Base-by-base conservation (phyloP, 2,329 filamentous ascomycete genomes). In the Alternaria arbusti region DNA sequence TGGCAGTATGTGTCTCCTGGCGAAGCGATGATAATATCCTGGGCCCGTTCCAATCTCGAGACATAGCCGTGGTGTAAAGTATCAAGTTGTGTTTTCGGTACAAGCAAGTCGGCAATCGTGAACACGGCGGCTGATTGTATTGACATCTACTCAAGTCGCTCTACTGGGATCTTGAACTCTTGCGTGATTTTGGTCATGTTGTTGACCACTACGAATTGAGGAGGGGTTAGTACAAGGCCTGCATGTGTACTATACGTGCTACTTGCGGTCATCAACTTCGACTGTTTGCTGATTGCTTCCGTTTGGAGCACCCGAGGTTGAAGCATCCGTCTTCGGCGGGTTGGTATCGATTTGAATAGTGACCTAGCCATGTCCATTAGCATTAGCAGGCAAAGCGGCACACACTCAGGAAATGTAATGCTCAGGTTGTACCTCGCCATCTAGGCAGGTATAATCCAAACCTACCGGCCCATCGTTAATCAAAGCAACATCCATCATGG, bases 401-500 rank as follows among this genome's bases (percentile, higher is more conserved):
- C 22, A 50, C 28, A 28, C 17, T 45, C 56, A 22, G 54, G 25
- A 50, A 47, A 51, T 50, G 25, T 43, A 51, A 65, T 68, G 63
- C 61, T 70, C 74, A 72, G 76, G 73, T 72, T 81, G 76, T 86
- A 87, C 86, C 84, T 83, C 85, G 79, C 83, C 84, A 76, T 88
- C 85, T 72, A 84, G 80, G 81, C 84, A 87, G 79, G 80, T 80
- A 80, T 84, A 87, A 78, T 87, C 83, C 71, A 87, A 78, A 87
- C 87, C 84, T 87, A 90, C 88, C 82, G 88, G 88, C 74, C 88
- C 88, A 74, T 98, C 95, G 70, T 98, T 98, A 54, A 97, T 89
- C 28, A 97, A 82, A 52, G 92, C 91, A 62, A 99, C 95, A 76
- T 98, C 91, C 96, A 99, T 99, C 94, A 97, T 97, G 54, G 96